phyloP scores from a whole-genome alignment of 2,329 filamentous ascomycete species.

The Myriosclerotinia scirpicola region DNA sequence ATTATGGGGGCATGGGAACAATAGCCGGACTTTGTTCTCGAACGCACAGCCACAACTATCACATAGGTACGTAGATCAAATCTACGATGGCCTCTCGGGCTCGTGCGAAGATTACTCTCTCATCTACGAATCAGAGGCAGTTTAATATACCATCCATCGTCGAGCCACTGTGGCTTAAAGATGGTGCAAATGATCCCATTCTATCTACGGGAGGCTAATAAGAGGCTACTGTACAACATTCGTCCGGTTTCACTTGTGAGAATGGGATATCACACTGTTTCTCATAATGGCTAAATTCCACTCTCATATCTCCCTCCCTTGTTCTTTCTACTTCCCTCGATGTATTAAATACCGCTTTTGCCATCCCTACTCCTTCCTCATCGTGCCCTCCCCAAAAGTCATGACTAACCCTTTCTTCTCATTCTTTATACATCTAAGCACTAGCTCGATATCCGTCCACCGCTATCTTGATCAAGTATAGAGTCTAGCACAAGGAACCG shows the following conservation, averaged over 20 bases:
- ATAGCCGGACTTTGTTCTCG: not conserved
- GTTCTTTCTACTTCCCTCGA: not conserved
- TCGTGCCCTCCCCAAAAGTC: not conserved
- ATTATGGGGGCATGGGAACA: not conserved
- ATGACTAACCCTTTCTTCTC: not conserved
- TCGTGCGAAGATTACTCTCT: not conserved
- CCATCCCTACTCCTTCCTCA: not conserved
- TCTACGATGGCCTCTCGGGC: not conserved
- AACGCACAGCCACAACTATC: not conserved
- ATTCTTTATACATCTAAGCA: not conserved
- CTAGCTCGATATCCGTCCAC: conserved; percentile 2
- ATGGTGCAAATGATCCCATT: not conserved
- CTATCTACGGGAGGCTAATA: no score
- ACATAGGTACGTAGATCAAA: not conserved
- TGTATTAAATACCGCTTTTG: not conserved
- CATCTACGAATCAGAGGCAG: not conserved
- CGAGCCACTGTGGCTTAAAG: conserved; percentile 8
- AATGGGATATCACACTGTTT: not conserved
- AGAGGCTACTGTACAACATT: no score
- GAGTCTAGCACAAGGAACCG: not conserved
- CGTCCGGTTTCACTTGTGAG: no score
- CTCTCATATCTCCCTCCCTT: not conserved
- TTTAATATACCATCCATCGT: not conserved
- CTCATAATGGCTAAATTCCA: not conserved
- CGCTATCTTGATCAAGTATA: not conserved